Evolutionary conservation across 768 basidiomycete genomes (phyloP).

Genomic region (Hebeloma cylindrosporum): DNA sequence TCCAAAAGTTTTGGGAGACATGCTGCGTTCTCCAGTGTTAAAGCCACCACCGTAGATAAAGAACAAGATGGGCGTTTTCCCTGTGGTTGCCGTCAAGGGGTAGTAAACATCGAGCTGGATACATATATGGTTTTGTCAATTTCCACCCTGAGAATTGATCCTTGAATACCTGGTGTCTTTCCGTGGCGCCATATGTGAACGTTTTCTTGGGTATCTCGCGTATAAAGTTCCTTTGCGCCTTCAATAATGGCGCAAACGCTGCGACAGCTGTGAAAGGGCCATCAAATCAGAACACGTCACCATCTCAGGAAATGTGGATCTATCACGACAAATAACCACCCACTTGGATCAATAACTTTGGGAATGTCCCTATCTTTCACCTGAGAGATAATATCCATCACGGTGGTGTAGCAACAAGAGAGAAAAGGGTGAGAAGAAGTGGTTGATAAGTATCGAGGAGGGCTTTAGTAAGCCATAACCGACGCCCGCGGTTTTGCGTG

Average conservation of each 20-base stretch:
- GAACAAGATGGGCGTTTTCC: conserved; percentile 51
- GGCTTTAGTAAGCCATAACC: too few species aligned
- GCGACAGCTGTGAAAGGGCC: conserved; percentile 37
- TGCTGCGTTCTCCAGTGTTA: conserved; percentile 46
- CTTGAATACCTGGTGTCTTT: conserved; percentile 45
- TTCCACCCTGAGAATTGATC: not conserved
- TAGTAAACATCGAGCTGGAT: conserved; percentile 68
- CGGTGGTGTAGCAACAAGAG: conserved; percentile 2
- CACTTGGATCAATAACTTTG: conserved; percentile 27
- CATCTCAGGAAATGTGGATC: too few species aligned
- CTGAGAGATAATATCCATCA: conserved; percentile 24
- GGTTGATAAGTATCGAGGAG: too few species aligned
- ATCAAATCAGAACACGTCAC: conserved; percentile 2
- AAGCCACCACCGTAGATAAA: conserved; percentile 72
- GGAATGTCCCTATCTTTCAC: conserved; percentile 21
- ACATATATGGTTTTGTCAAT: not conserved
- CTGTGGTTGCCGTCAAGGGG: conserved; percentile 33
- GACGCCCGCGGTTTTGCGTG: too few species aligned
- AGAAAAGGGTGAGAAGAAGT: not conserved
- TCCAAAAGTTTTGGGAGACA: conserved; percentile 44
- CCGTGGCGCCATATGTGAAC: conserved; percentile 55
- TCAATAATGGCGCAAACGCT: conserved; percentile 51
- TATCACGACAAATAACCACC: conserved; percentile 15
- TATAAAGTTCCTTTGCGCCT: conserved; percentile 47
- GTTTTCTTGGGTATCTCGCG: conserved; percentile 47